Evolutionary conservation across 345 rosid genomes (phyloP).

Genomic region (Eucalyptus pumila): DNA sequence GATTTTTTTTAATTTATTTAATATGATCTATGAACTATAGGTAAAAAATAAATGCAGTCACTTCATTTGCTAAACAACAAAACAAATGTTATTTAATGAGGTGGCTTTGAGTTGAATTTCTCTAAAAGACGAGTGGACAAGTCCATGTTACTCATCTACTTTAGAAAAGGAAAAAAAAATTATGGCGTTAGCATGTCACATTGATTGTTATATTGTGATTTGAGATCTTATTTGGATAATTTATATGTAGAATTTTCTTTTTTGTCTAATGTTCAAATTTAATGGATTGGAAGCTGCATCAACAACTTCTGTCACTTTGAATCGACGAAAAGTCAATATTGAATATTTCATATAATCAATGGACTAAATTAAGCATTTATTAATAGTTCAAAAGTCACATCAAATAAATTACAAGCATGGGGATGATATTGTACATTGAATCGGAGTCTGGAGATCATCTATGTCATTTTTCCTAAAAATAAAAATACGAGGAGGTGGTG

Average conservation of each 20-base stretch:
- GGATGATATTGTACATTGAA: neutral
- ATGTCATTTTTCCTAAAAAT: neutral
- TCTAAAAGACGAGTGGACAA: neutral
- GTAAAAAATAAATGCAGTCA: neutral
- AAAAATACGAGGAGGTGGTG: neutral
- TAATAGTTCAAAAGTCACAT: neutral
- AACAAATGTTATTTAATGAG: neutral
- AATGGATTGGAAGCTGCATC: neutral
- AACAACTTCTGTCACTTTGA: accelerated
- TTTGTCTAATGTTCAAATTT: neutral
- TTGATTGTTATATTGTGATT: neutral
- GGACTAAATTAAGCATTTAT: neutral
- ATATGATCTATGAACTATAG: too few relatives aligned
- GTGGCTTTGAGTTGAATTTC: neutral
- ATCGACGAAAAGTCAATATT: accelerated
- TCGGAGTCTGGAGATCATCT: accelerated
- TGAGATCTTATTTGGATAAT: neutral
- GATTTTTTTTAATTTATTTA: too few relatives aligned
- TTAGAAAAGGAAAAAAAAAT: neutral
- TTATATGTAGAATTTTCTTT: neutral
- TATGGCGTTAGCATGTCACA: neutral
- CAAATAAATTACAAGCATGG: neutral
- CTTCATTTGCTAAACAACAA: neutral
- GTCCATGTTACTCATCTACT: neutral
- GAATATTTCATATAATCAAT: neutral